Evolutionary conservation across 2,329 filamentous ascomycete genomes (phyloP).

Genomic region (Diaporthe sp.): DNA sequence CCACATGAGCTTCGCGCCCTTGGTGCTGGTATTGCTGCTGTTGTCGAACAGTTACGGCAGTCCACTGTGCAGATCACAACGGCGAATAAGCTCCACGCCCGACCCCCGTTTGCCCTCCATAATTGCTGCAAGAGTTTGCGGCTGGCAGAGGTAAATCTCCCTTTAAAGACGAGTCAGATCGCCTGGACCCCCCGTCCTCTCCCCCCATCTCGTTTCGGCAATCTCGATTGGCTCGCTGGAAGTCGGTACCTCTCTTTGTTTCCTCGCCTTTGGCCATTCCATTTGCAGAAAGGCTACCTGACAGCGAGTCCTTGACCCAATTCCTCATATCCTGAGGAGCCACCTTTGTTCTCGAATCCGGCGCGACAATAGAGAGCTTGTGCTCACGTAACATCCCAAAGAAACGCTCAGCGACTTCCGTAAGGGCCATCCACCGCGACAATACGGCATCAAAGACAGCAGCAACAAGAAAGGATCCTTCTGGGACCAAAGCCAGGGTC

Average conservation of each 20-base stretch:
- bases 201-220: slow-evolving; percentile 9
- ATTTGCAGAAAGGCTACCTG: slow-evolving; percentile 32
- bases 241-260: slow-evolving; percentile 33
- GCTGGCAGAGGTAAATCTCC: slow-evolving; percentile 28
- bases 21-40: slow-evolving; percentile 14
- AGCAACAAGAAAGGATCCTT: not conserved
- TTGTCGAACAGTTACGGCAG: not conserved
- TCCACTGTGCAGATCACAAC: slow-evolving; percentile 15
- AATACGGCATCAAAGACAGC: slow-evolving; percentile 1
- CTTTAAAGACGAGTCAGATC: slow-evolving; percentile 31
- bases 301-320: slow-evolving; percentile 23
- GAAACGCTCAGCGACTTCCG: slow-evolving; percentile 42
- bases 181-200: slow-evolving; percentile 23
- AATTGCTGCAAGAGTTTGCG: slow-evolving; percentile 26
- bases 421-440: not conserved
- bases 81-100: slow-evolving; percentile 32
- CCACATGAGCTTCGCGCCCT: slow-evolving; percentile 25
- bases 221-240: slow-evolving; percentile 28
- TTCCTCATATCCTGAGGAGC: slow-evolving; percentile 22
- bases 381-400: slow-evolving; percentile 43
- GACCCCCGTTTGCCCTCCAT: slow-evolving; percentile 1
- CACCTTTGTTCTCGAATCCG: slow-evolving; percentile 32
- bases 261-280: slow-evolving; percentile 33
- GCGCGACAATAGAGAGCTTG: slow-evolving; percentile 25
- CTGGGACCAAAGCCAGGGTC: not conserved